Evolutionary conservation across 148 eudicot genomes (phyloP).

Genomic region (Chenopodium album): DNA sequence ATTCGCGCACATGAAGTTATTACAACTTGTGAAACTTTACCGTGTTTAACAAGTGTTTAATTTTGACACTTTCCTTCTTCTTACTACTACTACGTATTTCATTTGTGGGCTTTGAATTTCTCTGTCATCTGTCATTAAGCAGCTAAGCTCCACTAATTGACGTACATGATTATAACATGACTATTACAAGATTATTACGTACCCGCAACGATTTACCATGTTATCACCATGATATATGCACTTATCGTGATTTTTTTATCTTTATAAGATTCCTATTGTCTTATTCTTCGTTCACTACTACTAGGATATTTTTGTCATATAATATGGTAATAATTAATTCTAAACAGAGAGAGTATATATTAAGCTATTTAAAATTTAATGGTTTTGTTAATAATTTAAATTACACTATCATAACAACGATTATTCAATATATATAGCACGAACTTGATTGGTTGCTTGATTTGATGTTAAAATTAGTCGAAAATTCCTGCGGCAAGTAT

Average conservation of each 20-base stretch:
- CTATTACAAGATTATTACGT: background rate
- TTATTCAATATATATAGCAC: background rate
- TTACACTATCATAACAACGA: background rate
- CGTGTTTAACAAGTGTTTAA: conserved; percentile 3
- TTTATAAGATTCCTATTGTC: too few species aligned
- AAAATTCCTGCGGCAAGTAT: background rate
- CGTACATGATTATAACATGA: background rate
- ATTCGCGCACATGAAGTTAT: background rate
- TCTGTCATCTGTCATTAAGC: background rate
- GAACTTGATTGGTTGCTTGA: background rate
- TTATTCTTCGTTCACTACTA: too few species aligned
- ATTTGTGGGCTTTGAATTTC: background rate
- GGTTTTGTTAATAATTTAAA: background rate
- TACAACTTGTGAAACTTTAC: background rate
- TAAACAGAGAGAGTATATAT: too few species aligned
- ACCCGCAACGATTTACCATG: background rate
- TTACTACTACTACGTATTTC: background rate
- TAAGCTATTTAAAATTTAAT: background rate
- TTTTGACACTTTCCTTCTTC: background rate
- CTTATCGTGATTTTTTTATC: too few species aligned
- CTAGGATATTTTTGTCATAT: too few species aligned
- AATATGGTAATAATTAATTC: too few species aligned
- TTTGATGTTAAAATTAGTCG: background rate
- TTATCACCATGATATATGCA: background rate
- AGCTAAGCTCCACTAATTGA: background rate